These are phyloP conservation scores for Colletotrichum neosansevieriae DNA, from an alignment of 2,329 filamentous ascomycete species.

Conservation along the genomic window DNA sequence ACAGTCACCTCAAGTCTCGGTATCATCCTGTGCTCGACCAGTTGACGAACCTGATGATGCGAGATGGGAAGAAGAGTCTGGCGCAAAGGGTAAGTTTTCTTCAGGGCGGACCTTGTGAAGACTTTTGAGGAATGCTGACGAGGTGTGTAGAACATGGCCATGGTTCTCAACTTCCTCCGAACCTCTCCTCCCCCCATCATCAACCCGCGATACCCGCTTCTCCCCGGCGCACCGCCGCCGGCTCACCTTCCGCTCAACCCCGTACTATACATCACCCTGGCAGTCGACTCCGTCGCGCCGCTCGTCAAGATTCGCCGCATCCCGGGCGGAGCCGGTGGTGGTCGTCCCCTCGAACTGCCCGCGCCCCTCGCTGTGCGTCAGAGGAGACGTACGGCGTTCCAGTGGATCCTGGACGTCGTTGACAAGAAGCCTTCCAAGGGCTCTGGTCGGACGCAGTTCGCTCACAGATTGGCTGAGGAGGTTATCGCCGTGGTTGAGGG, in stretches of 20 bases:
- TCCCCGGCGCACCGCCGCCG: slow-evolving; percentile 82
- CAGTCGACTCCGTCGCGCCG: slow-evolving; percentile 92
- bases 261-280: slow-evolving; percentile 87
- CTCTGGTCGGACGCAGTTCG: slow-evolving; percentile 78
- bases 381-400: slow-evolving; percentile 81
- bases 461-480: slow-evolving; percentile 85
- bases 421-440: slow-evolving; percentile 80
- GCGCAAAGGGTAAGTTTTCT: slow-evolving; percentile 75
- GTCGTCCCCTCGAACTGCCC: slow-evolving; percentile 84
- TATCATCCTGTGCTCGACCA: slow-evolving; percentile 89
- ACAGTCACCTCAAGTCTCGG: slow-evolving; percentile 77
- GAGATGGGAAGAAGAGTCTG: slow-evolving; percentile 86
- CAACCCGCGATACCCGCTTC: slow-evolving; percentile 76
- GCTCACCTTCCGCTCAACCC: slow-evolving; percentile 89
- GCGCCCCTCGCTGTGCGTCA: slow-evolving; percentile 80
- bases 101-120: too few relatives aligned
- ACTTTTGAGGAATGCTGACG: background rate
- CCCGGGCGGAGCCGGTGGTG: slow-evolving; percentile 86
- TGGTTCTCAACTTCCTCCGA: slow-evolving; percentile 86
- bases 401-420: slow-evolving; percentile 91
- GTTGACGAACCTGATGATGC: slow-evolving; percentile 91
- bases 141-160: slow-evolving; percentile 80
- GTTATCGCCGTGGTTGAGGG: slow-evolving; percentile 90
- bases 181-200: slow-evolving; percentile 83
- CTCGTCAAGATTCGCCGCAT: slow-evolving; percentile 83